Evolutionary conservation across 1,139 yeast genomes (phyloP).

Genomic region (Meyerozyma guilliermondii): DNA sequence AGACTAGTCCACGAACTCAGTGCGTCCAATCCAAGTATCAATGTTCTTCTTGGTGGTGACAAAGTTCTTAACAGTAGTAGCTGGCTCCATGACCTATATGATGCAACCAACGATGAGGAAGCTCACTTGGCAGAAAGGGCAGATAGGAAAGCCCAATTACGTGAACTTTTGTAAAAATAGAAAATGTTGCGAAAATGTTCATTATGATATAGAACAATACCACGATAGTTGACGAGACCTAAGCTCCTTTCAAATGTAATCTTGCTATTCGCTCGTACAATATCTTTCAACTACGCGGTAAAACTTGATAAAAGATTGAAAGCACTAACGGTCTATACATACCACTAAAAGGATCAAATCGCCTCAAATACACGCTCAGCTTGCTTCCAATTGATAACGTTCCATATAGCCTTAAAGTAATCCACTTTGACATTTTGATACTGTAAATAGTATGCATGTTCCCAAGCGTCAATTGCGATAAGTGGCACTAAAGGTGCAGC

Average conservation of each 20-base stretch:
- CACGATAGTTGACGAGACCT: background rate
- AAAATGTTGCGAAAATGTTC: background rate
- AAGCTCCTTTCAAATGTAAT: background rate
- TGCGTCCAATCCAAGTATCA: conserved; percentile 42
- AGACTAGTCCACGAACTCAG: conserved; percentile 73
- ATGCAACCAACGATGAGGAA: conserved; percentile 16
- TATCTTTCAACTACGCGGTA: too few relatives aligned
- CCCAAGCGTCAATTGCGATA: conserved; percentile 98
- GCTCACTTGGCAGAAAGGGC: conserved; percentile 8
- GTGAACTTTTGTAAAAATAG: conserved; percentile 19
- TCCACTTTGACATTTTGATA: conserved; percentile 92
- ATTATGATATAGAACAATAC: too few relatives aligned
- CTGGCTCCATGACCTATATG: conserved; percentile 40
- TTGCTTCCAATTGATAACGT: conserved; percentile 93
- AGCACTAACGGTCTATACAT: background rate
- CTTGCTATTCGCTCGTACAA: background rate
- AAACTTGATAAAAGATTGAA: too few relatives aligned
- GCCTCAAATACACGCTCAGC: conserved; percentile 45
- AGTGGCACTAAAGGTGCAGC: conserved; percentile 70
- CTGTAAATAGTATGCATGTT: conserved; percentile 95
- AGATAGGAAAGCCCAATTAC: conserved; percentile 18
- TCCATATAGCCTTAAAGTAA: conserved; percentile 96
- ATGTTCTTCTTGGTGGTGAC: conserved; percentile 73
- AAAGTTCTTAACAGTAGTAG: conserved; percentile 52
- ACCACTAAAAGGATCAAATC: background rate